Conservation (phyloP, 306 rosid genomes). For the Pachyrhizus erosus region DNA sequence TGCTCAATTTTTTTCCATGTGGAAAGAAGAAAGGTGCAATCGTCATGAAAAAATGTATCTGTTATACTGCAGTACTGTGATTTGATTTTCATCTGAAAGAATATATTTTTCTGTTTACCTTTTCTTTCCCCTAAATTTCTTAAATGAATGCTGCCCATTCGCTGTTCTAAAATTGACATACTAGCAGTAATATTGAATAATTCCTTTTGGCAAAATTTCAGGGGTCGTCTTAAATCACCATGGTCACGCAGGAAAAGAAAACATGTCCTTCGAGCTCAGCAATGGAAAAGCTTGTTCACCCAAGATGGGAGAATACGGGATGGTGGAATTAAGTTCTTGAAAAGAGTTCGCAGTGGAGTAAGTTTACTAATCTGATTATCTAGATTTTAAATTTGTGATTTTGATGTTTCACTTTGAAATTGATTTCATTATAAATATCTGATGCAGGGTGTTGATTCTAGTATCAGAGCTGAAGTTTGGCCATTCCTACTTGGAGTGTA, state of each 20-base stretch:
- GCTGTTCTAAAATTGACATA: neutral
- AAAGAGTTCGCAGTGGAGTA: slow-evolving; percentile 98
- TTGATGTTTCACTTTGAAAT: slow-evolving; percentile 34
- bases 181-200: neutral
- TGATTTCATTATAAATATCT: slow-evolving; percentile 43
- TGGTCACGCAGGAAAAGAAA: slow-evolving; percentile 98
- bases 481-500: slow-evolving; percentile 99
- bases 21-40: neutral
- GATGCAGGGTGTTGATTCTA: slow-evolving; percentile 91
- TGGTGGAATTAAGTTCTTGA: slow-evolving; percentile 89
- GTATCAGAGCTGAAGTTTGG: slow-evolving; percentile 96
- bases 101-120: slow-evolving; percentile 12
- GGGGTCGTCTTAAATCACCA: slow-evolving; percentile 95
- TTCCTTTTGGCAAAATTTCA: slow-evolving; percentile 52
- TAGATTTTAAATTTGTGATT: neutral
- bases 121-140: slow-evolving; percentile 3
- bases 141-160: slow-evolving; percentile 18
- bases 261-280: slow-evolving; percentile 77
- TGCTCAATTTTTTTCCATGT: neutral
- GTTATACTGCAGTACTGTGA: neutral
- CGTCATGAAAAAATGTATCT: neutral
- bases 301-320: slow-evolving; percentile 86
- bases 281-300: slow-evolving; percentile 79
- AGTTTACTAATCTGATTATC: slow-evolving; percentile 52
- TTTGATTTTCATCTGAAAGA: slow-evolving; percentile 29